These are phyloP conservation scores for Puccinia novopanici DNA, from an alignment of 1,284 basidiomycete species.

Conservation along the genomic window DNA sequence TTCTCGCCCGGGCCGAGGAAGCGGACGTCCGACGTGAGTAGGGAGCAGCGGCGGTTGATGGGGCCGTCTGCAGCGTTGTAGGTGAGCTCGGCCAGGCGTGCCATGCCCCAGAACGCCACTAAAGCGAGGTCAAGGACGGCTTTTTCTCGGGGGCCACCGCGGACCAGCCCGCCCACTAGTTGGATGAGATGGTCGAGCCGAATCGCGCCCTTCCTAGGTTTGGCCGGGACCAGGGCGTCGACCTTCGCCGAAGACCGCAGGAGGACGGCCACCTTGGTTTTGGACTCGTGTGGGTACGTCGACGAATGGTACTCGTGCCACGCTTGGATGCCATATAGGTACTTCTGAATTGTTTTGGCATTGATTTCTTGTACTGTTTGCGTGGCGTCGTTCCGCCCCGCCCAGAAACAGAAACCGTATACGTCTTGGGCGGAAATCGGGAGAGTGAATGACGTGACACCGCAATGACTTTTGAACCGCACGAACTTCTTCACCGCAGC, in stretches of 20 bases:
- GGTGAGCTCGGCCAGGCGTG: neutral
- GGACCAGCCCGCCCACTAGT: neutral
- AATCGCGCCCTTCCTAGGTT: neutral
- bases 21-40: neutral
- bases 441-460: neutral
- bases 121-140: neutral
- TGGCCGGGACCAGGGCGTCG: neutral
- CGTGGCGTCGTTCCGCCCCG: neutral
- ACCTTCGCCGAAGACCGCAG: neutral
- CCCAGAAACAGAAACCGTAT: neutral
- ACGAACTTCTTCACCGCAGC: neutral
- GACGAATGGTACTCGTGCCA: neutral
- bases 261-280: neutral
- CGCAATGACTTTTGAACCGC: neutral
- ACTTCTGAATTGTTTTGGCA: neutral
- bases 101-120: constrained; percentile 20
- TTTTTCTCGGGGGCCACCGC: neutral
- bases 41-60: neutral
- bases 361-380: neutral
- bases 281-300: neutral
- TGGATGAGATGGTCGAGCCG: neutral
- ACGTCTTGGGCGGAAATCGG: neutral
- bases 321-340: neutral
- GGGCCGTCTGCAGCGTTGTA: neutral
- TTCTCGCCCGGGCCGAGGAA: no score